phyloP scores from a whole-genome alignment of 148 eudicot genomes.

The Drosera capensis region DNA sequence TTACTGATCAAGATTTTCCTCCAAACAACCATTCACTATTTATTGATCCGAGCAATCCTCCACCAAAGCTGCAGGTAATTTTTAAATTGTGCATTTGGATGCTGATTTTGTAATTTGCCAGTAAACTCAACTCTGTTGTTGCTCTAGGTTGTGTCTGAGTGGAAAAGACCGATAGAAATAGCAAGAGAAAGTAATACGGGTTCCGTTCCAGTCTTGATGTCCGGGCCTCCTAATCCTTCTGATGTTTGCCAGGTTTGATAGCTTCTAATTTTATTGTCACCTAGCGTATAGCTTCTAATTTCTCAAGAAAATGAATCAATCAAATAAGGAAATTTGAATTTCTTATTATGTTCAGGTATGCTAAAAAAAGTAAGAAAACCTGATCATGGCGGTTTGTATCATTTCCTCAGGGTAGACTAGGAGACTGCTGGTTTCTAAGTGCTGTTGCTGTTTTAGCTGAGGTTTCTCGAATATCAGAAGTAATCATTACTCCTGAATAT shows the following conservation, averaged over 20 bases:
- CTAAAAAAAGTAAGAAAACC: no score
- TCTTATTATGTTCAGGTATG: no score
- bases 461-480: constrained; percentile 88
- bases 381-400: constrained; percentile 7
- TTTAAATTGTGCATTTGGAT: constrained; percentile 1
- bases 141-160: constrained; percentile 73
- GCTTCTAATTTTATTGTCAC: constrained; percentile 1
- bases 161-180: constrained; percentile 83
- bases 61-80: constrained; percentile 68
- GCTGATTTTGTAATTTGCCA: constrained; percentile 1
- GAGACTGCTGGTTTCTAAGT: constrained; percentile 99
- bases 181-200: constrained; percentile 53
- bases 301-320: constrained; percentile 8
- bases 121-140: constrained; percentile 5
- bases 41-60: constrained; percentile 68
- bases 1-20: constrained; percentile 94
- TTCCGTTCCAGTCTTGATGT: constrained; percentile 73
- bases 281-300: neutral
- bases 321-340: no score
- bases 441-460: constrained; percentile 98
- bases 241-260: constrained; percentile 95
- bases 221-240: constrained; percentile 85
- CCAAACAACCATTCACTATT: constrained; percentile 76
- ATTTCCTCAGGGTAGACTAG: constrained; percentile 71
- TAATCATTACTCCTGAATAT: constrained; percentile 82